Conservation (phyloP, 31 red algal species). For the Odonthalia washingtoniensis region DNA sequence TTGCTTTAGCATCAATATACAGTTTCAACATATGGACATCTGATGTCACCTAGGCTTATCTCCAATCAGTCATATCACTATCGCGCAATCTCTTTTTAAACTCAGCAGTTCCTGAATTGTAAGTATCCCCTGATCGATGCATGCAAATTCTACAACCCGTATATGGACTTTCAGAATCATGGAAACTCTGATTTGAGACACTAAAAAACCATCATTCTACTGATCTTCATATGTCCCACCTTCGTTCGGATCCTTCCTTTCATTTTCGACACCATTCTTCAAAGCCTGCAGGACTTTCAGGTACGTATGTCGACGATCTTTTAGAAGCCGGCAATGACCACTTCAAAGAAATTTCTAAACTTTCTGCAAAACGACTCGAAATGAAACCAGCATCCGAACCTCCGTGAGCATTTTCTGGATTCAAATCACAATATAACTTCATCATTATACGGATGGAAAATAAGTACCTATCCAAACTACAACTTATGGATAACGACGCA, state of each 20-base stretch:
- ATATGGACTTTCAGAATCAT: too few relatives aligned
- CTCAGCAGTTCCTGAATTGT: too few relatives aligned
- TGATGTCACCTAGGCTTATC: too few relatives aligned
- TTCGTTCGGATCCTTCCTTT: too few relatives aligned
- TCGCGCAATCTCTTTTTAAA: too few relatives aligned
- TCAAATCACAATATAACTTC: too few relatives aligned
- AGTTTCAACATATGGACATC: too few relatives aligned
- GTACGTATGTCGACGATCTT: slow-evolving; percentile 43
- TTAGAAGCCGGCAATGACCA: background rate
- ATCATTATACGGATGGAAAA: slow-evolving; percentile 8
- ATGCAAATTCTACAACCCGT: too few relatives aligned
- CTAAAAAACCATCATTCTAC: slow-evolving; percentile 31
- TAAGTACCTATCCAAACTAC: slow-evolving; percentile 23
- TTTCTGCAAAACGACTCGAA: background rate
- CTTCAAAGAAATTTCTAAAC: background rate
- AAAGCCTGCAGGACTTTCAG: slow-evolving; percentile 18
- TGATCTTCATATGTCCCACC: slow-evolving; percentile 29
- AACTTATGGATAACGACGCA: background rate
- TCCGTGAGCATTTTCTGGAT: slow-evolving; percentile 33
- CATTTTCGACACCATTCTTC: background rate
- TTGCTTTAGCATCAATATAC: too few relatives aligned
- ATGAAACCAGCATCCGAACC: background rate
- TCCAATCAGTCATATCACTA: too few relatives aligned
- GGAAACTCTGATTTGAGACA: too few relatives aligned
- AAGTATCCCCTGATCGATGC: too few relatives aligned